A percentile compares a stretch with the other conserved stretches of the same genome.
Evolutionary conservation across 2,329 filamentous ascomycete genomes (phyloP).

Genomic region (Chrysoporthe puriensis): DNA sequence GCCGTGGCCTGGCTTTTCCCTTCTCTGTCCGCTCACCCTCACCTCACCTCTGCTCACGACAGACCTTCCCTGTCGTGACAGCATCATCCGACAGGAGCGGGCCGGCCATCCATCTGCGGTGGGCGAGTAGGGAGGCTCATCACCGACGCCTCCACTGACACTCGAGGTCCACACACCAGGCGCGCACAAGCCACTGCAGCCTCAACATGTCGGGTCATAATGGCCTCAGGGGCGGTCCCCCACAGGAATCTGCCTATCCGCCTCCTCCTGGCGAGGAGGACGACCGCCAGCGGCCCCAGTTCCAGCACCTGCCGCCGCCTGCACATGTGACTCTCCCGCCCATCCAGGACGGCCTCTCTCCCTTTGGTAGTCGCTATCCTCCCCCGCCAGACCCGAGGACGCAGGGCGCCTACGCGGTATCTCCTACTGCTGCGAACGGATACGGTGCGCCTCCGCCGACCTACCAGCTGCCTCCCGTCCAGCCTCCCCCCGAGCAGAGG

Average conservation of each 20-base stretch:
- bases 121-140: no score
- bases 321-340: slow-evolving; percentile 53
- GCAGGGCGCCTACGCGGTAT: slow-evolving; percentile 30
- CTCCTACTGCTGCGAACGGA: slow-evolving; percentile 45
- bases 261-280: slow-evolving; percentile 48
- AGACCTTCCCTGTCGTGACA: no score
- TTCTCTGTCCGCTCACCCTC: not conserved
- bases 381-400: slow-evolving; percentile 41
- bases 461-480: slow-evolving; percentile 31
- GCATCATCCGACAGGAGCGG: no score
- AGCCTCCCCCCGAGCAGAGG: slow-evolving; percentile 28
- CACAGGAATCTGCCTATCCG: slow-evolving; percentile 45
- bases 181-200: not conserved
- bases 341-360: slow-evolving; percentile 50
- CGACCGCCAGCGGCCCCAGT: slow-evolving; percentile 39
- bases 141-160: not conserved
- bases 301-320: slow-evolving; percentile 42
- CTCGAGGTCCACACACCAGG: not conserved
- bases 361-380: slow-evolving; percentile 43
- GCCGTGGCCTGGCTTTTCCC: no score
- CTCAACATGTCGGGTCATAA: slow-evolving; percentile 44
- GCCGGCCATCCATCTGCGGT: no score
- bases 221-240: slow-evolving; percentile 40
- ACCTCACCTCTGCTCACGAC: not conserved
- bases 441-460: slow-evolving; percentile 44